A percentile compares a stretch with the other conserved stretches of the same genome.
Conservation (phyloP, 305 asterid genomes). For the Plantago lanceolata region DNA sequence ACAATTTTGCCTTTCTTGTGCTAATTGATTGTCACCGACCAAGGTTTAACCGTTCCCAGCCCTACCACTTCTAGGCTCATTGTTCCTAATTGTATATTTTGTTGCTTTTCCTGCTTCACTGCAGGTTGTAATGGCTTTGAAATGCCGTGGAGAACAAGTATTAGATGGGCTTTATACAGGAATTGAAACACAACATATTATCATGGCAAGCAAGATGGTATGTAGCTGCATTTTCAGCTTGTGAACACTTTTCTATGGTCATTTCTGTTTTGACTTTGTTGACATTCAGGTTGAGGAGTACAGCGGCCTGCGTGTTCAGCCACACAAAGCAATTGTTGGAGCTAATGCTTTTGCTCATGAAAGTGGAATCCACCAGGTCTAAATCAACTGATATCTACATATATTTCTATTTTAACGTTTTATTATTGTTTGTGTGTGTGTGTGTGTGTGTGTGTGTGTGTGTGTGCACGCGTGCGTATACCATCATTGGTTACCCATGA, state of each 20-base stretch:
- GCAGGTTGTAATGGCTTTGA: conserved; percentile 91
- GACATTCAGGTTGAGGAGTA: conserved; percentile 81
- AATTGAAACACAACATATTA: conserved; percentile 69
- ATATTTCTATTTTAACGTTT: background rate
- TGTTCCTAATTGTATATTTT: conserved; percentile 11
- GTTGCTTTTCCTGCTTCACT: conserved; percentile 9
- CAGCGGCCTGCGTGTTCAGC: conserved; percentile 86
- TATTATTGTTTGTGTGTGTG: background rate
- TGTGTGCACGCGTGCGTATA: no score
- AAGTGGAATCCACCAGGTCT: conserved; percentile 98
- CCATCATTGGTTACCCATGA: no score
- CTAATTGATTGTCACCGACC: no score
- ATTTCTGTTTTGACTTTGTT: conserved; percentile 16
- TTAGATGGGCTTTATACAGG: conserved; percentile 81
- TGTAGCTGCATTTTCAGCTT: conserved; percentile 13
- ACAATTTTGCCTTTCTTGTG: background rate
- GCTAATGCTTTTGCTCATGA: conserved; percentile 99
- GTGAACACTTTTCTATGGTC: conserved; percentile 10
- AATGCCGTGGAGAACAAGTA: conserved; percentile 81
- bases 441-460: no score
- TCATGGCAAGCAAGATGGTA: conserved; percentile 96
- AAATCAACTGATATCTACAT: background rate
- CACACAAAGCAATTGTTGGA: conserved; percentile 97
- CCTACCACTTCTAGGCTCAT: background rate
- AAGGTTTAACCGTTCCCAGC: no score